Conservation (phyloP, 306 rosid genomes). For the Herpetospermum pedunculosum region DNA sequence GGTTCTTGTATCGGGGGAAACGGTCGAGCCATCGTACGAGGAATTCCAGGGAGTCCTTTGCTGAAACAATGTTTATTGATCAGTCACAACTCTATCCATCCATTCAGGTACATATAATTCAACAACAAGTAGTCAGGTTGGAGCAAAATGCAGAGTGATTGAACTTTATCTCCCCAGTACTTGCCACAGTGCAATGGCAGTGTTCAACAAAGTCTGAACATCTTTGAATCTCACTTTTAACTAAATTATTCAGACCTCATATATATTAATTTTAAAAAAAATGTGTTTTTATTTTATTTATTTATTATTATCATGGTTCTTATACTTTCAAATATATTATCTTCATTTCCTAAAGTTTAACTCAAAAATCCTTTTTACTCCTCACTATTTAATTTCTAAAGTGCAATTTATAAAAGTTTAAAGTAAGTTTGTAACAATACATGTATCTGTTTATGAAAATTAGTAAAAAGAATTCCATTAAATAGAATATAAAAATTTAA, state of each 20-base stretch:
- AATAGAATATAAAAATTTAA: too few relatives aligned
- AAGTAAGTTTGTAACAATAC: not conserved
- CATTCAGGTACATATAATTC: not conserved
- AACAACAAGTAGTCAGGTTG: not conserved
- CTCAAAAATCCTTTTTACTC: not conserved
- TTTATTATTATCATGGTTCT: too few relatives aligned
- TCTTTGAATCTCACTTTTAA: not conserved
- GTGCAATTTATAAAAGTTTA: not conserved
- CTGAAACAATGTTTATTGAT: conserved; percentile 27
- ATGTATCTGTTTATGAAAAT: too few relatives aligned
- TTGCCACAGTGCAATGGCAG: not conserved
- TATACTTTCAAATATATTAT: too few relatives aligned
- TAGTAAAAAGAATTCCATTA: not conserved
- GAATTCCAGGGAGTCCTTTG: conserved; percentile 69
- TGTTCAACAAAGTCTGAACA: not conserved
- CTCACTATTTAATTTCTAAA: not conserved
- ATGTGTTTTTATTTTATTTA: too few relatives aligned
- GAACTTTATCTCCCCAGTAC: not conserved
- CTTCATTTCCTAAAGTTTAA: not conserved
- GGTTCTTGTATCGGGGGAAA: conserved; percentile 60
- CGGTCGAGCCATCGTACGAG: conserved; percentile 70
- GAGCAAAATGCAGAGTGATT: not conserved
- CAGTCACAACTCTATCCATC: not conserved
- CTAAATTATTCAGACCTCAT: not conserved
- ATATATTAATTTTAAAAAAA: not conserved